These are phyloP conservation scores for Paracoccidioides brasiliensis DNA, from an alignment of 2,329 filamentous ascomycete species.

Conservation along the genomic window DNA sequence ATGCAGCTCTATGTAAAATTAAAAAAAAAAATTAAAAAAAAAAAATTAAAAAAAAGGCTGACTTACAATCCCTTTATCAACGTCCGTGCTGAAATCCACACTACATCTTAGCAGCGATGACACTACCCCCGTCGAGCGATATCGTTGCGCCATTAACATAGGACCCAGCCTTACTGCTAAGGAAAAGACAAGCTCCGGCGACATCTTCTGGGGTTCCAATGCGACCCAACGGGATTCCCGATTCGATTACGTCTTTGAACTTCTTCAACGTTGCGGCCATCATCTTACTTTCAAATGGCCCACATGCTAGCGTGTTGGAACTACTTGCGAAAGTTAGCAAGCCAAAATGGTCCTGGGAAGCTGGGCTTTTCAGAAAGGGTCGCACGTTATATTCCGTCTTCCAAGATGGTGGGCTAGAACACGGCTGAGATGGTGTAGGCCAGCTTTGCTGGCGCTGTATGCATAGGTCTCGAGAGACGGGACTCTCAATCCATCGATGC, in stretches of 20 bases:
- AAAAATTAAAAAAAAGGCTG: background rate
- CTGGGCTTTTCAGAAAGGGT: constrained; percentile 13
- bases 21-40: background rate
- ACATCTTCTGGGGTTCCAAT: constrained; percentile 58
- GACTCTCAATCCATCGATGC: constrained; percentile 41
- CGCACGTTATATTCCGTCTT: constrained; percentile 40
- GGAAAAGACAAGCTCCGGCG: constrained; percentile 57
- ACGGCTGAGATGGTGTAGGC: constrained; percentile 40
- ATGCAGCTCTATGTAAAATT: background rate
- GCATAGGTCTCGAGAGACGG: constrained; percentile 41
- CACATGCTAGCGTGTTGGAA: constrained; percentile 57
- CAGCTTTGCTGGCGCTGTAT: constrained; percentile 42
- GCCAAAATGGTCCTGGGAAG: constrained; percentile 37
- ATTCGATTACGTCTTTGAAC: constrained; percentile 37
- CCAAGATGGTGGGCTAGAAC: constrained; percentile 40
- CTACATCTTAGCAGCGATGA: constrained; percentile 29
- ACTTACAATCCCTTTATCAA: background rate
- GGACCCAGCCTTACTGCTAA: constrained; percentile 53
- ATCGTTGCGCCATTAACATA: constrained; percentile 55
- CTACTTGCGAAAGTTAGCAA: constrained; percentile 14
- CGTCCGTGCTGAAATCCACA: constrained; percentile 3
- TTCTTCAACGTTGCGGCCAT: constrained; percentile 40
- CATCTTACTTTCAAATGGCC: constrained; percentile 47
- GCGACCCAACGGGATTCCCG: constrained; percentile 50
- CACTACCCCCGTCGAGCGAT: constrained; percentile 46